These are phyloP conservation scores for Aurantiochytrium sp. DNA, from an alignment of 108 stramenopile species.

Conservation along the genomic window DNA sequence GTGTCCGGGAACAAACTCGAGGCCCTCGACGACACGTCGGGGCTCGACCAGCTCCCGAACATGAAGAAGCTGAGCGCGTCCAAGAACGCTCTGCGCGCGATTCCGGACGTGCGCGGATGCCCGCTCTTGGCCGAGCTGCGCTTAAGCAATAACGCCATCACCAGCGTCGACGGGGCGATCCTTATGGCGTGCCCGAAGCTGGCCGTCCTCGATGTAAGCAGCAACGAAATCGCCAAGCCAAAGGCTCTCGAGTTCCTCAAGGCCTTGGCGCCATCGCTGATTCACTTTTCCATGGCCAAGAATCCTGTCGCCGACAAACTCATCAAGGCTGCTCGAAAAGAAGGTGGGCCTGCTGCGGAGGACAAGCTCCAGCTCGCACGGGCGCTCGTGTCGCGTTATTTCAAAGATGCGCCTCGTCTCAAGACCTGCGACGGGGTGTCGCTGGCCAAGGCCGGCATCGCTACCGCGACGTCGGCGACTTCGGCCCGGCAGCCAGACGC, in stretches of 20 bases:
- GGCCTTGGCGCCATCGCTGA: not conserved
- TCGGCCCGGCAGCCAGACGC: not conserved
- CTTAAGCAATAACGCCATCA: not conserved
- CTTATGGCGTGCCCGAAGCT: not conserved
- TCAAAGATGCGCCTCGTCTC: not conserved
- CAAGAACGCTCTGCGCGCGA: not conserved
- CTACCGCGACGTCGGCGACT: too few relatives aligned
- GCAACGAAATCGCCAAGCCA: not conserved
- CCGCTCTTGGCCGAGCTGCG: not conserved
- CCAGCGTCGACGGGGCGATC: not conserved
- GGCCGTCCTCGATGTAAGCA: conserved; percentile 7
- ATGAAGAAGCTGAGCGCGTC: conserved; percentile 15
- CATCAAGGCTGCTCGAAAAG: not conserved
- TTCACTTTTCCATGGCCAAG: not conserved
- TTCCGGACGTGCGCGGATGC: not conserved
- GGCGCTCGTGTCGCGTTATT: not conserved
- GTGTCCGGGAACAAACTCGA: not conserved
- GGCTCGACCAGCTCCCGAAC: not conserved
- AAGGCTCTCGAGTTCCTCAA: not conserved
- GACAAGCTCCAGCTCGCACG: not conserved
- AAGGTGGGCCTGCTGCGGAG: not conserved
- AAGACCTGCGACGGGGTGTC: not conserved
- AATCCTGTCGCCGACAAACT: not conserved
- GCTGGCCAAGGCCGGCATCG: not conserved
- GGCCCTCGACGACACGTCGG: not conserved